These are phyloP conservation scores for Aspergillus fumigatus DNA, from an alignment of 2,329 filamentous ascomycete genomes.

Conservation along the genomic window DNA sequence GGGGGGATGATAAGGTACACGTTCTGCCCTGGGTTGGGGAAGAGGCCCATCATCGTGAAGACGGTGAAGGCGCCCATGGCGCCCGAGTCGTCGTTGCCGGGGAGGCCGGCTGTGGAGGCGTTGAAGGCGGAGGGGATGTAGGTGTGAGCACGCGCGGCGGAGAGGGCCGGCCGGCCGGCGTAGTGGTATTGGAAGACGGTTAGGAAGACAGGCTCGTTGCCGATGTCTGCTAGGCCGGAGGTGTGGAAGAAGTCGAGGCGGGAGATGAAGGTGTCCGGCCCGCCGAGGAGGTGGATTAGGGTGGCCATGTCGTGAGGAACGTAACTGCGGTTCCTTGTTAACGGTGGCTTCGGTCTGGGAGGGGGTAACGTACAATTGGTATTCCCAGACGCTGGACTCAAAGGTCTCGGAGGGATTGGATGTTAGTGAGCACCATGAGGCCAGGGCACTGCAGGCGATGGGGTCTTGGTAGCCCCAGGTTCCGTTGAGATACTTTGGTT, in stretches of 20 bases:
- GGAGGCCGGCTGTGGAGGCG: constrained; percentile 53
- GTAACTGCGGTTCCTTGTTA: constrained; percentile 49
- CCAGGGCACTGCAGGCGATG: not conserved
- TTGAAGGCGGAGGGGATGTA: constrained; percentile 62
- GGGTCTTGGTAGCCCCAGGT: constrained; percentile 61
- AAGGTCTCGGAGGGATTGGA: constrained; percentile 31
- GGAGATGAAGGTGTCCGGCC: constrained; percentile 50
- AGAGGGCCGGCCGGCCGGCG: constrained; percentile 55
- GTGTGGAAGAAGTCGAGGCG: constrained; percentile 64
- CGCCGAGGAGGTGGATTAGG: constrained; percentile 57
- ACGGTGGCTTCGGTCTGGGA: constrained; percentile 44
- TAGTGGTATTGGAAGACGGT: constrained; percentile 67
- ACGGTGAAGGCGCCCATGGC: constrained; percentile 65
- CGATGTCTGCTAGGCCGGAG: constrained; percentile 59
- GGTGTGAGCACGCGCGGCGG: constrained; percentile 51
- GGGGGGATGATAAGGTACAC: constrained; percentile 66
- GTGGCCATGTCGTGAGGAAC: constrained; percentile 48
- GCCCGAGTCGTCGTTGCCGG: constrained; percentile 65
- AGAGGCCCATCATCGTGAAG: constrained; percentile 65
- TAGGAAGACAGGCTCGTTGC: constrained; percentile 60
- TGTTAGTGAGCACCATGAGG: constrained; percentile 24
- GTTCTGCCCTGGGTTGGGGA: constrained; percentile 63
- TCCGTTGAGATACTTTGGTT: constrained; percentile 63
- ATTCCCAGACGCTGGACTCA: constrained; percentile 35
- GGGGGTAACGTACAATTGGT: constrained; percentile 47